Base-by-base conservation (phyloP, 164 flowering plant genomes). In the Nymphaea colorata region DNA sequence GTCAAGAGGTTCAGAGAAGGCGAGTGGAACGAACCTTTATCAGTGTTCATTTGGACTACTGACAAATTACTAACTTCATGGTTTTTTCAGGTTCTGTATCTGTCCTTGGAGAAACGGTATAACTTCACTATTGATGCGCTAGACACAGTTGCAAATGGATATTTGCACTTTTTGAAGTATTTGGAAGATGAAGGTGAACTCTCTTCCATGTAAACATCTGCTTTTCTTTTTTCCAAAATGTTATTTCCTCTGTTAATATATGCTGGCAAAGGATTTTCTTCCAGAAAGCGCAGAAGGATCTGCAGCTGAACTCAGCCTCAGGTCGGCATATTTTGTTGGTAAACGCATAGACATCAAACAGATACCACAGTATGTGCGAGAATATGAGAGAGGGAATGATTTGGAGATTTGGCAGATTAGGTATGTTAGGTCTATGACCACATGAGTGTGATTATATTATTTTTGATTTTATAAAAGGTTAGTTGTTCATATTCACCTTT, bases 101-200 rank as follows among this genome's bases (percentile, higher is more conserved):
- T 93, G 78, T 91, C 93, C 43, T 69, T 86, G 77, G 98, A 93
- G 77, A 93, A 93, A 81, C 87, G 96, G 42, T 90, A 90, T 81
- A 90, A 90, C 76, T 90, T 93, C 83, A 86, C 83, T 71, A 83
- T 93, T n/a, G 74, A 78, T 72, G 96, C 88, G 73, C 82, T 90
- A 11, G 85, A 86, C 70, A 81, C 87, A 70, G 90, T 90, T 60
- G 98, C 98, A 59, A 93, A 90, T 78, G 96, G 93, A 11, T 90
- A 93, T 79, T 80, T 89, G 4, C 85, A 68, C 71, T 93, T 93
- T 74, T 81, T 69, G 57, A 82, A 85, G 53, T 86, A 83, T 72
- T 42, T 90, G 51, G 78, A 41, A 68, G 80, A 76, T 57, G 83
- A 72, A 10, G 76, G 57, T 73, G 89, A 91, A 84, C 77, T 63